Percentiles rank a stretch among this genome's conserved stretches.
phyloP scores from a whole-genome alignment of 1,284 basidiomycete genomes.

The Sutorius eximius region DNA sequence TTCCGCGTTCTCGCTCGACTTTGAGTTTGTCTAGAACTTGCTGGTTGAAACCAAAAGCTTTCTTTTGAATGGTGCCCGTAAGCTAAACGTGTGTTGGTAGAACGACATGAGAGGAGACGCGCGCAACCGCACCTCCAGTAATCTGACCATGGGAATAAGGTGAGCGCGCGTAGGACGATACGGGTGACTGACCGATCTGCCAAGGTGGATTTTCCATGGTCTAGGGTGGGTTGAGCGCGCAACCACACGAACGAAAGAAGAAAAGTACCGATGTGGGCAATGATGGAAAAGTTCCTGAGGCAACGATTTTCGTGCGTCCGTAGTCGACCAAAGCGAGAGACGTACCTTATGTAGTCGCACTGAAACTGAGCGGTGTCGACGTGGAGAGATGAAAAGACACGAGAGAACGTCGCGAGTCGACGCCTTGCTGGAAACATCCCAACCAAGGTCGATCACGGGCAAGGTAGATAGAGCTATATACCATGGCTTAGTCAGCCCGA shows the following conservation, averaged over 20 bases:
- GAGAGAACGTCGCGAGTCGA: conserved; percentile 34
- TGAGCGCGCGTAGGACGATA: not conserved
- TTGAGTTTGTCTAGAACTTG: conserved; percentile 96
- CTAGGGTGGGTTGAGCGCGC: conserved; percentile 36
- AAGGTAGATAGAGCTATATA: not conserved
- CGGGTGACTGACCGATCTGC: conserved; percentile 68
- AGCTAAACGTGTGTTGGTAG: conserved; percentile 48
- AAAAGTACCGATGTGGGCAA: conserved; percentile 81
- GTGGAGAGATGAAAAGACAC: conserved; percentile 38
- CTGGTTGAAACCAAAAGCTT: conserved; percentile 66
- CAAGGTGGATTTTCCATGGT: conserved; percentile 92
- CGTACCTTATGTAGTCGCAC: conserved; percentile 73
- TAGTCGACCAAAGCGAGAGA: not conserved
- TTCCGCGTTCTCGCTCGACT: conserved; percentile 93
- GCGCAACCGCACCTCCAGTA: conserved; percentile 59
- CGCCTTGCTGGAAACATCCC: conserved; percentile 43
- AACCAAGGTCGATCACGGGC: not conserved
- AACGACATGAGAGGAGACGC: not conserved
- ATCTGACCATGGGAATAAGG: conserved; percentile 36
- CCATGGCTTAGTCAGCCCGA: conserved; percentile 29
- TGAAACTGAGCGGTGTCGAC: conserved; percentile 70
- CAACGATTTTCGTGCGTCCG: not conserved
- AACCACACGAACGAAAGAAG: not conserved
- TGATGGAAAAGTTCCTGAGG: conserved; percentile 87
- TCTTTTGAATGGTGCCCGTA: conserved; percentile 81